A percentile compares a stretch with the other conserved stretches of the same genome.
These are phyloP conservation scores for Candida ovalis DNA, from an alignment of 805 yeast species.

Conservation along the genomic window DNA sequence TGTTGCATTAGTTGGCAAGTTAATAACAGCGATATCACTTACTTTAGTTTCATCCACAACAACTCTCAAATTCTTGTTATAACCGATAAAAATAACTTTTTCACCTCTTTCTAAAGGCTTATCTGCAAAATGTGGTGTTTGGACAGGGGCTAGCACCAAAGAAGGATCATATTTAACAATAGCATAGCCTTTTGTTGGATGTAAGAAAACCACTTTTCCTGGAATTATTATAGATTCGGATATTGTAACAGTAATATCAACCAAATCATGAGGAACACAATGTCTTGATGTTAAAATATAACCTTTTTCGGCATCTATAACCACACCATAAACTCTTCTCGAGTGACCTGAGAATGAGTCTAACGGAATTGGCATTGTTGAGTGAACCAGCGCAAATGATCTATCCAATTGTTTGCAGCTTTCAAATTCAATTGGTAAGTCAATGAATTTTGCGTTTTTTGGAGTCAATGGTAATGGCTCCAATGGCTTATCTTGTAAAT, in stretches of 20 bases:
- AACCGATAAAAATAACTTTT: slow-evolving; percentile 74
- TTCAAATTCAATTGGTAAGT: slow-evolving; percentile 56
- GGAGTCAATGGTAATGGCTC: slow-evolving; percentile 51
- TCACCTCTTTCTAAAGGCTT: slow-evolving; percentile 70
- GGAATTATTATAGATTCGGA: slow-evolving; percentile 84
- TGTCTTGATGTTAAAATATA: slow-evolving; percentile 74
- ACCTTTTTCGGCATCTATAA: slow-evolving; percentile 78
- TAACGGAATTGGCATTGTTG: slow-evolving; percentile 62
- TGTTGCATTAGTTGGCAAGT: slow-evolving; percentile 62
- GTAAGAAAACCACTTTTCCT: slow-evolving; percentile 76
- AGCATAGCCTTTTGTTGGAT: slow-evolving; percentile 85
- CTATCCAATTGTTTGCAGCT: slow-evolving; percentile 55
- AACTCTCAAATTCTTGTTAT: slow-evolving; percentile 63
- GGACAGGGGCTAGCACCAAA: slow-evolving; percentile 65
- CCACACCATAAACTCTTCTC: slow-evolving; percentile 68
- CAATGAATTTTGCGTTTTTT: slow-evolving; percentile 65
- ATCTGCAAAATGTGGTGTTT: slow-evolving; percentile 59
- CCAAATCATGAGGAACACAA: slow-evolving; percentile 76
- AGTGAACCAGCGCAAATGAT: slow-evolving; percentile 69
- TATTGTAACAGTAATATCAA: slow-evolving; percentile 71
- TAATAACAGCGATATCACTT: slow-evolving; percentile 70
- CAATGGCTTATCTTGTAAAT: slow-evolving; percentile 56
- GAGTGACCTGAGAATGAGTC: slow-evolving; percentile 70
- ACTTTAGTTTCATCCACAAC: slow-evolving; percentile 73
- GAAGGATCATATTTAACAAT: slow-evolving; percentile 78